A percentile compares a stretch with the other conserved stretches of the same genome.
Evolutionary conservation across 352 stramenopile genomes (phyloP).

Genomic region (Globisporangium ultimum): DNA sequence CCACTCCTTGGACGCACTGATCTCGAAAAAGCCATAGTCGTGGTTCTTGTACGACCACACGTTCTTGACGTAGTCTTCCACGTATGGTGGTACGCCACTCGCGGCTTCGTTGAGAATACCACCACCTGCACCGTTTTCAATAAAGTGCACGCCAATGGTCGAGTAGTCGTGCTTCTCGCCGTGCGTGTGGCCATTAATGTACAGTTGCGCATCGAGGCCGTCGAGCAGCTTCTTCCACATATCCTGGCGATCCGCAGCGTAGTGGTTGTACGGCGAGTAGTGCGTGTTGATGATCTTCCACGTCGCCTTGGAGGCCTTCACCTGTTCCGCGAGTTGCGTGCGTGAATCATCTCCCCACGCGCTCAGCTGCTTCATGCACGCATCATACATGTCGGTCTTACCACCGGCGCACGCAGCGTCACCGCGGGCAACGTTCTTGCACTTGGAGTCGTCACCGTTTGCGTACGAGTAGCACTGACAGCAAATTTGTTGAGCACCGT

Average conservation of each 20-base stretch:
- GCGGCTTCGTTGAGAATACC: slow-evolving; percentile 80
- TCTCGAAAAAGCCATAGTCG: slow-evolving; percentile 67
- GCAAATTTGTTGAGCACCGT: slow-evolving; percentile 69
- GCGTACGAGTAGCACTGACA: slow-evolving; percentile 84
- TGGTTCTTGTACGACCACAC: slow-evolving; percentile 59
- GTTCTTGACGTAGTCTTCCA: slow-evolving; percentile 30
- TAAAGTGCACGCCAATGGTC: slow-evolving; percentile 52
- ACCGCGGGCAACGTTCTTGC: slow-evolving; percentile 45
- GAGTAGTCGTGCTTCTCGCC: slow-evolving; percentile 76
- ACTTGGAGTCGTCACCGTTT: slow-evolving; percentile 24
- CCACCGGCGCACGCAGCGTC: slow-evolving; percentile 53
- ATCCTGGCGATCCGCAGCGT: slow-evolving; percentile 47
- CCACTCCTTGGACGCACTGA: slow-evolving; percentile 58
- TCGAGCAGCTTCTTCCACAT: slow-evolving; percentile 60
- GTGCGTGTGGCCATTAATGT: slow-evolving; percentile 74
- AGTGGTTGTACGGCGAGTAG: slow-evolving; percentile 79
- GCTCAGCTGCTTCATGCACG: slow-evolving; percentile 63
- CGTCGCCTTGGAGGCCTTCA: slow-evolving; percentile 57
- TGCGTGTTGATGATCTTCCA: slow-evolving; percentile 88
- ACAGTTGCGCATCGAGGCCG: slow-evolving; percentile 49
- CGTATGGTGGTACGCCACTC: slow-evolving; percentile 60
- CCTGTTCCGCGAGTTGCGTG: slow-evolving; percentile 42
- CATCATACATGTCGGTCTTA: slow-evolving; percentile 49
- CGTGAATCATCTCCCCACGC: slow-evolving; percentile 69
- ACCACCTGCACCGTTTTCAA: slow-evolving; percentile 76